These are phyloP conservation scores for Quercus parvula DNA, from an alignment of 306 rosid species.

Conservation along the genomic window DNA sequence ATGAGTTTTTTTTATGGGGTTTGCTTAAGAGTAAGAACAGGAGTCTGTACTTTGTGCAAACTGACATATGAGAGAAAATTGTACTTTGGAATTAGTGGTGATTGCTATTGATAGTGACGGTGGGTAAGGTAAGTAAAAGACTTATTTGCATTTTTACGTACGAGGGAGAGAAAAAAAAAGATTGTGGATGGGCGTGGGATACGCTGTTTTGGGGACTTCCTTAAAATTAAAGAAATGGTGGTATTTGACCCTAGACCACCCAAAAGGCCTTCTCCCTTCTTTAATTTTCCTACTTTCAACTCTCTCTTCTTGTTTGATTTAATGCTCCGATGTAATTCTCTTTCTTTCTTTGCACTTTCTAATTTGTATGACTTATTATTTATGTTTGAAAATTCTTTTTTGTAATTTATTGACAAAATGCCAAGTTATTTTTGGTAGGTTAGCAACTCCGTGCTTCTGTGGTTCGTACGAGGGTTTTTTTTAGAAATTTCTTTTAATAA, in stretches of 20 bases:
- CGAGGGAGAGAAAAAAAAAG: background rate
- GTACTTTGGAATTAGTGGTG: too few species aligned
- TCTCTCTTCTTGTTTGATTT: background rate
- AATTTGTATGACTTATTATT: background rate
- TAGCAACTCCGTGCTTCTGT: too few species aligned
- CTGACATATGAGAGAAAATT: too few species aligned
- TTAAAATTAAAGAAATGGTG: background rate
- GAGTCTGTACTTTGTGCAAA: too few species aligned
- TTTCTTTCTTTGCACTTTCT: background rate
- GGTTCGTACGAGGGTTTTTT: too few species aligned
- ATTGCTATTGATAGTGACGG: too few species aligned
- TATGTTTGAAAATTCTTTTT: background rate
- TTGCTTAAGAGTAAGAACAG: too few species aligned
- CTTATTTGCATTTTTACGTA: too few species aligned
- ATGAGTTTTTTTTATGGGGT: too few species aligned
- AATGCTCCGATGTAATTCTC: background rate
- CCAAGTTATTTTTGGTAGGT: background rate
- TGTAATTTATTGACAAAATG: background rate
- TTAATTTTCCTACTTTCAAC: background rate
- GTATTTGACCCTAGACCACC: too few species aligned
- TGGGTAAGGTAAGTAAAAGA: too few species aligned
- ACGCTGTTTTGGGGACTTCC: slow-evolving; percentile 26
- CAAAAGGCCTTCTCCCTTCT: background rate
- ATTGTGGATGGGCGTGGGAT: slow-evolving; percentile 17
- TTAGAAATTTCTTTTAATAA: too few species aligned